These are phyloP conservation scores for Leptoxyphium fumago DNA, from an alignment of 2,329 filamentous ascomycete genomes.

Conservation along the genomic window DNA sequence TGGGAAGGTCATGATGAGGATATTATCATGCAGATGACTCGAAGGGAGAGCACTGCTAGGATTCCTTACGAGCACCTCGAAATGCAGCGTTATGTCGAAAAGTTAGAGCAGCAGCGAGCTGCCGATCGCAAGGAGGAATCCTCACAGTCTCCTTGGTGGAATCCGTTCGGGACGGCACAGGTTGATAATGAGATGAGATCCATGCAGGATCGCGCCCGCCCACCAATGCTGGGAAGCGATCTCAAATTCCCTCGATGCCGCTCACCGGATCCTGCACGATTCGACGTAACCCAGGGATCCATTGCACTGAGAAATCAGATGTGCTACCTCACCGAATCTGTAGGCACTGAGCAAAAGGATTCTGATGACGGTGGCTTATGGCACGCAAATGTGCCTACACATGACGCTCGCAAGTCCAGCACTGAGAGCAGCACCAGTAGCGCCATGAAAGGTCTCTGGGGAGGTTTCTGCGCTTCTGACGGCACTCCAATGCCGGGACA, in stretches of 20 bases:
- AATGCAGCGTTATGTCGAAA: conserved; percentile 64
- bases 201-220: conserved; percentile 46
- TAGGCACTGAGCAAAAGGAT: conserved; percentile 32
- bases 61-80: conserved; percentile 63
- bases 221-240: conserved; percentile 78
- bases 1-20: conserved; percentile 26
- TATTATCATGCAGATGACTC: conserved; percentile 14
- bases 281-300: conserved; percentile 57
- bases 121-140: conserved; percentile 19
- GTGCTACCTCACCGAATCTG: conserved; percentile 36
- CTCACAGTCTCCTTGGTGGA: conserved; percentile 24
- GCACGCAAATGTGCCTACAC: conserved; percentile 16
- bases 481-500: conserved; percentile 19
- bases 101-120: conserved; percentile 39
- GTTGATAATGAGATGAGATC: conserved; percentile 32
- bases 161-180: conserved; percentile 18
- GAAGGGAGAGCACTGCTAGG: conserved; percentile 48
- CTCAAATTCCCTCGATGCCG: conserved; percentile 66
- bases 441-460: conserved; percentile 50
- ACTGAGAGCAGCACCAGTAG: conserved; percentile 6
- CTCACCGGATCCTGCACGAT: conserved; percentile 71
- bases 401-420: conserved; percentile 5
- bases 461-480: conserved; percentile 47
- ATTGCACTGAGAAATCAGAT: conserved; percentile 35
- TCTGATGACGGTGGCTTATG: conserved; percentile 43